Percentiles rank a stretch among this genome's conserved stretches.
phyloP scores from a whole-genome alignment of 176 grass and related monocot genomes.

The Stipa capillata region DNA sequence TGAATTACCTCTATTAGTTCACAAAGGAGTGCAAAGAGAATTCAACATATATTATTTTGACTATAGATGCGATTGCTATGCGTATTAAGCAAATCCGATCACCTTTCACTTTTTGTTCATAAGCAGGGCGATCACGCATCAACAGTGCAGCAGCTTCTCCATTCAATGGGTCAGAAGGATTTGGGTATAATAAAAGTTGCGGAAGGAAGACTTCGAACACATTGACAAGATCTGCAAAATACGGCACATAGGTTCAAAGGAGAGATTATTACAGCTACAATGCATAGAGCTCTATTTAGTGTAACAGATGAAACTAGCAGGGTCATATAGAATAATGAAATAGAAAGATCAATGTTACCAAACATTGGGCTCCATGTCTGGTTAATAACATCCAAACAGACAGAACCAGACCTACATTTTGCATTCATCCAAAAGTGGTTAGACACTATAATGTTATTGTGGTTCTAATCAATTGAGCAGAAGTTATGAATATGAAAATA shows the following conservation, averaged over 20 bases:
- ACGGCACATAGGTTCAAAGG: background rate
- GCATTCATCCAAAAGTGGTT: background rate
- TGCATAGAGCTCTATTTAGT: background rate
- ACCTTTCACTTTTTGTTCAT: slow-evolving; percentile 95
- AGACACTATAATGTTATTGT: background rate
- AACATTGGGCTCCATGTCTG: slow-evolving; percentile 99
- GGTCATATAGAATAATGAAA: background rate
- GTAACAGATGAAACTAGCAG: background rate
- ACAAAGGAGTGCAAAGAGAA: background rate
- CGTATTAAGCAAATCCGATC: background rate
- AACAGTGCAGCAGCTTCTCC: slow-evolving; percentile 86
- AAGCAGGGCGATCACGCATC: slow-evolving; percentile 87
- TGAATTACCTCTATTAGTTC: background rate
- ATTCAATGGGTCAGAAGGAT: slow-evolving; percentile 91
- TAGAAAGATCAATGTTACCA: slow-evolving; percentile 31
- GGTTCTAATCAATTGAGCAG: background rate
- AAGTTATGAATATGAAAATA: background rate
- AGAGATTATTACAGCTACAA: no score
- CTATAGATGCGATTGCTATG: background rate
- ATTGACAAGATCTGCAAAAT: slow-evolving; percentile 76
- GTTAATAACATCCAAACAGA: slow-evolving; percentile 97
- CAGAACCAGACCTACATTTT: slow-evolving; percentile 75
- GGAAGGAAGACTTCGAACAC: slow-evolving; percentile 93
- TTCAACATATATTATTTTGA: background rate
- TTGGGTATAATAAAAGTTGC: slow-evolving; percentile 81